Base-by-base conservation (phyloP, 345 rosid species). In the Chamaenerion angustifolium region DNA sequence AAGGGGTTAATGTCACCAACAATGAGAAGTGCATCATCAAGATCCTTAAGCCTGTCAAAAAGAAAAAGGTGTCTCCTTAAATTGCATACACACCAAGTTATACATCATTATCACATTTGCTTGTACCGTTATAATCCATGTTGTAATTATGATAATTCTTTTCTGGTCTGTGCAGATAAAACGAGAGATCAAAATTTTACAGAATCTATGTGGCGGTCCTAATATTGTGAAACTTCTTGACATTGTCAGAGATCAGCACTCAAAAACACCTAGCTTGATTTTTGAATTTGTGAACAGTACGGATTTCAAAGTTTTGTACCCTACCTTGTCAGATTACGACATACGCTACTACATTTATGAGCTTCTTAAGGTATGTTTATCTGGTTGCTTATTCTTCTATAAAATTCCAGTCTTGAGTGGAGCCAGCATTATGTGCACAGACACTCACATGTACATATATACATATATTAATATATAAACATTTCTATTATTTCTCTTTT, bases 251-350 rank as follows among this genome's bases (percentile, higher is more conserved):
- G 90, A 85, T 68, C 92, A 77, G 71, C 78, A 78, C 61, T 82
- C 92, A 8, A 82, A 82, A 63, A 85, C 95, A 56, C 92, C 95
- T 48, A 85, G 95, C 71, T 74, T 85, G 83, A 68, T 85, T 58
- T 82, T 85, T 55, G 92, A 82, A 71, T 64, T 59, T 70, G 92
- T 82, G 58, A 85, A 85, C 68, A 77, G 80, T 55, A 77, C 80
- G 46, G 88, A 85, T 63, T 85, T 82, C 60, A 85, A 80, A 78
- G 79, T 82, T 43, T 51, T 82, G 70, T 85, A 85, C 46, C 95
- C 92, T 0, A 82, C 85, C 2, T 68, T 82, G 70, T 63, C 85
- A 25, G 92, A 80, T 66, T 79, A 80, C 56, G 95, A 82, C 54
- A 82, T 85, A 54, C 85, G 82, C 42, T 79, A 79, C 78, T 82